A percentile compares a stretch with the other conserved stretches of the same genome.
Conservation (phyloP, 371 early-diverging fungal genomes). For the Nosema granulosis region DNA sequence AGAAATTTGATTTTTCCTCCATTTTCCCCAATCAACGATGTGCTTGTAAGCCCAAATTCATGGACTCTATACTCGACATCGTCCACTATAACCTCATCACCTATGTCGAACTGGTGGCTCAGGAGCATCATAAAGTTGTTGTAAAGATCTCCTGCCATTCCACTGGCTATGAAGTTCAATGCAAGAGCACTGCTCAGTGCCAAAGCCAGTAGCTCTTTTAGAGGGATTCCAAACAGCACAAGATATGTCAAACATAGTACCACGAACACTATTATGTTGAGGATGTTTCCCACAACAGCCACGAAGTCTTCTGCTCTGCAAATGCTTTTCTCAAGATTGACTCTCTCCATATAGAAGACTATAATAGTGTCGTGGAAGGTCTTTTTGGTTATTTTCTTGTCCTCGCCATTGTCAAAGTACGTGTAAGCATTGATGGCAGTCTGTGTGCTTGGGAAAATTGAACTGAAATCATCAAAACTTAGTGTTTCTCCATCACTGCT, state of each 20-base stretch:
- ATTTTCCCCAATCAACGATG: conserved; percentile 58
- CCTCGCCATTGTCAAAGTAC: conserved; percentile 61
- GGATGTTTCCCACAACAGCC: conserved; percentile 47
- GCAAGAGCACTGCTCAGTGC: conserved; percentile 62
- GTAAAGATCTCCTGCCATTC: conserved; percentile 58
- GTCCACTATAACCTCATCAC: conserved; percentile 66
- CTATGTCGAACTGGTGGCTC: conserved; percentile 68
- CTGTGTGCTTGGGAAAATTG: conserved; percentile 64
- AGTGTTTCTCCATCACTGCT: conserved; percentile 42
- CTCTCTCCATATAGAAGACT: conserved; percentile 63
- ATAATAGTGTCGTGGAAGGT: conserved; percentile 64
- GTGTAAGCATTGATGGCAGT: conserved; percentile 62
- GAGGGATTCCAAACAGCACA: conserved; percentile 60
- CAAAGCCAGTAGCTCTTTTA: conserved; percentile 63
- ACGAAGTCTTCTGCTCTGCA: conserved; percentile 58
- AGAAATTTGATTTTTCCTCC: conserved; percentile 67
- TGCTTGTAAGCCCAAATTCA: conserved; percentile 59
- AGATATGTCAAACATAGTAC: conserved; percentile 60
- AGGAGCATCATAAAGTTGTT: conserved; percentile 61
- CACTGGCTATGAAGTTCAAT: conserved; percentile 63
- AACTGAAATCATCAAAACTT: conserved; percentile 61
- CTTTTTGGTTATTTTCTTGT: conserved; percentile 60
- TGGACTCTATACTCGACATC: conserved; percentile 60
- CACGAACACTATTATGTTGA: conserved; percentile 39
- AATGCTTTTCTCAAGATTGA: conserved; percentile 60